phyloP scores from a whole-genome alignment of 1,284 basidiomycete genomes.

The Pascua guehoae region DNA sequence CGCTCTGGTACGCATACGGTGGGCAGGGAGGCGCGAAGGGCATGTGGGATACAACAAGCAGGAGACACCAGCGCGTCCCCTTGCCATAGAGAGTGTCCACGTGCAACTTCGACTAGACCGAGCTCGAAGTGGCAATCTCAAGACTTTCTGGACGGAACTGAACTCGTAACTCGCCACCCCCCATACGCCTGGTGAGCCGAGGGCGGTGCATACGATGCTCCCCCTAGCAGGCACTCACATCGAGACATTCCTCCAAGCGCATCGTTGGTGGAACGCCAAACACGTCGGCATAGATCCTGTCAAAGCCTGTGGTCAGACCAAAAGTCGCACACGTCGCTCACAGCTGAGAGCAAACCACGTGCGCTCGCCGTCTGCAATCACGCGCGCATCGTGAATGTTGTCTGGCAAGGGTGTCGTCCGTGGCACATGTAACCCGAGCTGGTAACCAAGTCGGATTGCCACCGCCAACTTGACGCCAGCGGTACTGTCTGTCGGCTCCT shows the following conservation, averaged over 20 bases:
- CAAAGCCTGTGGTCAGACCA: not conserved
- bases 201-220: no score
- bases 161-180: not conserved
- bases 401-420: not conserved
- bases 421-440: not conserved
- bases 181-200: not conserved
- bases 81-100: no score
- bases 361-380: constrained; percentile 3
- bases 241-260: constrained; percentile 1
- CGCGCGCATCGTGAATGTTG: constrained; percentile 5
- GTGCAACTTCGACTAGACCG: no score
- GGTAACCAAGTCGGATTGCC: constrained; percentile 16
- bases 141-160: not conserved
- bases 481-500: constrained; percentile 15
- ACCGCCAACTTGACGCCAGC: constrained; percentile 23
- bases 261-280: constrained; percentile 11
- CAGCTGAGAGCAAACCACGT: constrained; percentile 9
- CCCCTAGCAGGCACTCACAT: not conserved
- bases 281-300: constrained; percentile 6
- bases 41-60: no score
- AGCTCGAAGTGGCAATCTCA: no score
- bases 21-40: no score
- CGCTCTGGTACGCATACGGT: no score
- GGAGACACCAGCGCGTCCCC: no score
- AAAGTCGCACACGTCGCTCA: no score